These are phyloP conservation scores for Schizochytrium sp. DNA, from an alignment of 108 stramenopile genomes.

Conservation along the genomic window DNA sequence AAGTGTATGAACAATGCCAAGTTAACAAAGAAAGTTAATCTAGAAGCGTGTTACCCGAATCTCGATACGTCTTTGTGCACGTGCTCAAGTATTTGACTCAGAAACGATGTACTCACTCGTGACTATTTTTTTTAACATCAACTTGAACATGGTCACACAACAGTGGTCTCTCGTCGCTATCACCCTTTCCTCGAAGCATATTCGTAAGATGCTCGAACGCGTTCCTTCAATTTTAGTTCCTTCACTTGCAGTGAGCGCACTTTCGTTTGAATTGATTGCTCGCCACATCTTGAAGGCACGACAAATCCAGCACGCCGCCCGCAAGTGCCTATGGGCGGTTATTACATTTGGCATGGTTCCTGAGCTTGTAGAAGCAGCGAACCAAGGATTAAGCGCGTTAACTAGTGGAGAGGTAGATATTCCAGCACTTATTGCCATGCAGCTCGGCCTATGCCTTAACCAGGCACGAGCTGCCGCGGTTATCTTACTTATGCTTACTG, in stretches of 20 bases:
- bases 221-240: slow-evolving; percentile 4
- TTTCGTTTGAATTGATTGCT: neutral
- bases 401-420: slow-evolving; percentile 49
- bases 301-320: neutral
- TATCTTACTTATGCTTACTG: slow-evolving; percentile 33
- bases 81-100: too few relatives aligned
- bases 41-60: too few relatives aligned
- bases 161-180: slow-evolving; percentile 14
- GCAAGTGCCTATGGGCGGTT: slow-evolving; percentile 28
- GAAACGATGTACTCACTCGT: too few relatives aligned
- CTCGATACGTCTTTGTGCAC: too few relatives aligned
- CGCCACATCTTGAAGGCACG: too few relatives aligned
- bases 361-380: slow-evolving; percentile 7
- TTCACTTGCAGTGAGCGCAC: neutral
- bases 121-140: too few relatives aligned
- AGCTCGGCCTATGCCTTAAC: slow-evolving; percentile 31
- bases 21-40: too few relatives aligned
- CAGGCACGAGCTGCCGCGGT: slow-evolving; percentile 33
- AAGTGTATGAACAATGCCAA: neutral
- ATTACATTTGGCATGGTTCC: slow-evolving; percentile 32
- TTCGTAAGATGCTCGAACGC: neutral
- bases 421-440: slow-evolving; percentile 56
- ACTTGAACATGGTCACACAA: too few relatives aligned
- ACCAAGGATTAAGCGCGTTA: neutral
- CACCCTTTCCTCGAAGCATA: neutral